Evolutionary conservation across 768 basidiomycete species (phyloP).

Genomic region (Lactarius hatsudake): DNA sequence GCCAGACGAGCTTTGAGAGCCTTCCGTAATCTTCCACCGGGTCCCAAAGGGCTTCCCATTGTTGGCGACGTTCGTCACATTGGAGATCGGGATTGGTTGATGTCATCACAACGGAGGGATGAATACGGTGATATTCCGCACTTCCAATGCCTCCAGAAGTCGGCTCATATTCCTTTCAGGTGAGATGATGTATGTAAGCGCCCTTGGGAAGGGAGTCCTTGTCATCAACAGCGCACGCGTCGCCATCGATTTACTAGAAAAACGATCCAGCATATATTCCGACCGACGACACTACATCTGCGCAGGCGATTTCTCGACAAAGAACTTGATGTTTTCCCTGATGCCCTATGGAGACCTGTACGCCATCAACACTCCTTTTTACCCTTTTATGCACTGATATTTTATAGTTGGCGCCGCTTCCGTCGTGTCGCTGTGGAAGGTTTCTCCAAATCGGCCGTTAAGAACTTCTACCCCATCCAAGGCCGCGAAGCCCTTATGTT

Average conservation of each 20-base stretch:
- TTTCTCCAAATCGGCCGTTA: slow-evolving; percentile 32
- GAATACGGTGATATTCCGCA: not conserved
- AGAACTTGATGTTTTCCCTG: slow-evolving; percentile 29
- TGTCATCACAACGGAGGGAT: not conserved
- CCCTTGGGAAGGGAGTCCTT: slow-evolving; percentile 33
- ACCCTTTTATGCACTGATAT: too few species aligned
- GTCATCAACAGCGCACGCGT: slow-evolving; percentile 32
- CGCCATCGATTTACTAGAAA: slow-evolving; percentile 33
- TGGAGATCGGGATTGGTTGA: not conserved
- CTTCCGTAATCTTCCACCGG: not conserved
- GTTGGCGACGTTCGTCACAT: not conserved
- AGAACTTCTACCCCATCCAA: slow-evolving; percentile 31
- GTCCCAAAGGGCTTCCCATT: not conserved
- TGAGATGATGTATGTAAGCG: slow-evolving; percentile 31
- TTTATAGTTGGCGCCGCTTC: slow-evolving; percentile 29
- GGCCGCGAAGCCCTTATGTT: slow-evolving; percentile 32
- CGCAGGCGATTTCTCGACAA: slow-evolving; percentile 33
- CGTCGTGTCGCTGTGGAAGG: slow-evolving; percentile 29
- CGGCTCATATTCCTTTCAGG: slow-evolving; percentile 27
- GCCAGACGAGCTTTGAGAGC: not conserved
- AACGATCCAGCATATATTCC: not conserved
- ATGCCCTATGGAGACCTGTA: slow-evolving; percentile 29
- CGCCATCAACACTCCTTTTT: not conserved
- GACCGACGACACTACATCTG: slow-evolving; percentile 22
- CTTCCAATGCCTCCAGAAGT: not conserved